These are phyloP conservation scores for Mortierella sp. DNA, from an alignment of 371 early-diverging fungal genomes.

Conservation along the genomic window DNA sequence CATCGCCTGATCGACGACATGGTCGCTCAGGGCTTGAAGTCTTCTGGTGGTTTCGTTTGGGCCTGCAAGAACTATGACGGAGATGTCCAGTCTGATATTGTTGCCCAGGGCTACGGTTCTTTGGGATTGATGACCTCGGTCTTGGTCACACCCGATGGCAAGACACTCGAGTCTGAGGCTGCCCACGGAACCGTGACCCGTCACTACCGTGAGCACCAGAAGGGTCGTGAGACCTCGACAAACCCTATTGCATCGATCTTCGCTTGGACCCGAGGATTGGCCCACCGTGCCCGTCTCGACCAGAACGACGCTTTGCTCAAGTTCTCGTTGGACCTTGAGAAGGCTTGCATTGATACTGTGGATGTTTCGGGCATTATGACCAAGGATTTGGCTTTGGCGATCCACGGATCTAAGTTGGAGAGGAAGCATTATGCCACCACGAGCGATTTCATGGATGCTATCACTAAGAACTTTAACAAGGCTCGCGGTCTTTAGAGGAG, in stretches of 20 bases:
- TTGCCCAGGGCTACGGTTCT: conserved; percentile 95
- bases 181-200: conserved; percentile 98
- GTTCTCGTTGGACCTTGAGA: conserved; percentile 87
- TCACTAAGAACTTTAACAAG: conserved; percentile 73
- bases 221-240: conserved; percentile 90
- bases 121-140: conserved; percentile 97
- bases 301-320: conserved; percentile 75
- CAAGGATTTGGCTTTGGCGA: conserved; percentile 95
- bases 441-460: conserved; percentile 80
- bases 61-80: conserved; percentile 98
- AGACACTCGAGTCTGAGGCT: conserved; percentile 96
- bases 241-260: conserved; percentile 98
- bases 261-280: conserved; percentile 97
- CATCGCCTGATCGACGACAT: conserved; percentile 98
- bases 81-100: conserved; percentile 93
- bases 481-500: conserved; percentile 35
- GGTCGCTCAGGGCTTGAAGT: conserved; percentile 98
- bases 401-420: conserved; percentile 86
- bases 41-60: conserved; percentile 95
- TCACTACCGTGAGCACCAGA: conserved; percentile 97
- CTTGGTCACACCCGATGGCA: conserved; percentile 93
- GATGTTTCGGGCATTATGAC: conserved; percentile 91
- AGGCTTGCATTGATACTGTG: conserved; percentile 90
- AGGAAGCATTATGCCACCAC: conserved; percentile 84
- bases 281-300: conserved; percentile 96